These are phyloP conservation scores for Termitomyces sp. DNA, from an alignment of 768 basidiomycete species.

Conservation along the genomic window DNA sequence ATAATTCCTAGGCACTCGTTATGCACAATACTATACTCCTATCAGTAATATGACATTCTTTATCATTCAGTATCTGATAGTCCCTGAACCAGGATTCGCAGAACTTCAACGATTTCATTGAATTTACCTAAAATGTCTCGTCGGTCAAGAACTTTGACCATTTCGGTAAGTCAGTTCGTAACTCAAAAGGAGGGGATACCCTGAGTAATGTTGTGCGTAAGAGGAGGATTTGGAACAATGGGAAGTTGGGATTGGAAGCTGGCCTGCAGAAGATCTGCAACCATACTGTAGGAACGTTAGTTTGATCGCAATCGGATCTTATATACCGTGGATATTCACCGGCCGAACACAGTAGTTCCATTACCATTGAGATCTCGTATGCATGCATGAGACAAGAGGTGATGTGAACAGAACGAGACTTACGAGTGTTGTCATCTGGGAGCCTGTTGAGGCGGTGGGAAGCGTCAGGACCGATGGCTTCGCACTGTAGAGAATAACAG, in stretches of 20 bases:
- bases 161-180: neutral
- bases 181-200: neutral
- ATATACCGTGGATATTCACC: neutral
- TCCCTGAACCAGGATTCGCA: neutral
- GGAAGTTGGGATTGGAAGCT: neutral
- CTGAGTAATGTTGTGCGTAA: neutral
- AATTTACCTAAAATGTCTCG: neutral
- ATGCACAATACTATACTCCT: neutral
- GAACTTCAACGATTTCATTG: neutral
- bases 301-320: neutral
- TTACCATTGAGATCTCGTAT: neutral
- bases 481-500: neutral
- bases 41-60: neutral
- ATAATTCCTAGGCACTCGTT: neutral
- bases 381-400: neutral
- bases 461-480: neutral
- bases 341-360: neutral
- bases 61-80: neutral
- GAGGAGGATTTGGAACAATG: neutral
- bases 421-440: neutral
- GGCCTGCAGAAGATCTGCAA: neutral
- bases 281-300: neutral
- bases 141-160: neutral
- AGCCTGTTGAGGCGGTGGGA: neutral
- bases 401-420: neutral